Percentiles rank a stretch among this genome's conserved stretches.
Conservation (phyloP, 2,329 filamentous ascomycete genomes). For the Apiospora kogelbergensis region DNA sequence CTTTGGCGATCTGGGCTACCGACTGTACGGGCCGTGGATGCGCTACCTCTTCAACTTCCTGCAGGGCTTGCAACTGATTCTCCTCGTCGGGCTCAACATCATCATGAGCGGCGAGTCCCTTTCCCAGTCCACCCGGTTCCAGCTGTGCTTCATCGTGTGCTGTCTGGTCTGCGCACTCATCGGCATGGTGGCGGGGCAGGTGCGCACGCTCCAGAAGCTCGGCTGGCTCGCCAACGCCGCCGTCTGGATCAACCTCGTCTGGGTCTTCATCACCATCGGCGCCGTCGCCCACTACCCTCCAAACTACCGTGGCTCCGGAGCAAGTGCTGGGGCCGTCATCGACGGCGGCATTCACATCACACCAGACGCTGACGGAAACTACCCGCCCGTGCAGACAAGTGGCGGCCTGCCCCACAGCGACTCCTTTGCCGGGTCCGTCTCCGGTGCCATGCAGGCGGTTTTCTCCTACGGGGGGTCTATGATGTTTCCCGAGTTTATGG, state of each 20-base stretch:
- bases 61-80: slow-evolving; percentile 47
- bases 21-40: slow-evolving; percentile 43
- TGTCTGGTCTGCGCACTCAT: slow-evolving; percentile 48
- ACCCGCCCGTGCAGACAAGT: slow-evolving; percentile 23
- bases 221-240: slow-evolving; percentile 57
- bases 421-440: slow-evolving; percentile 54
- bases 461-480: slow-evolving; percentile 51
- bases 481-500: slow-evolving; percentile 58
- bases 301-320: slow-evolving; percentile 26
- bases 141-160: slow-evolving; percentile 54
- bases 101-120: slow-evolving; percentile 54
- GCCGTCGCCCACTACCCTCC: slow-evolving; percentile 25
- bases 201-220: slow-evolving; percentile 54
- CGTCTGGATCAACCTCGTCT: slow-evolving; percentile 55
- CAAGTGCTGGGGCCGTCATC: slow-evolving; percentile 31
- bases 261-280: slow-evolving; percentile 46
- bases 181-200: slow-evolving; percentile 54
- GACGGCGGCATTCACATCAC: not conserved
- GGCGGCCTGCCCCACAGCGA: slow-evolving; percentile 42
- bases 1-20: slow-evolving; percentile 50
- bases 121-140: slow-evolving; percentile 49
- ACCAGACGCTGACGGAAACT: not conserved
- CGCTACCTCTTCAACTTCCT: slow-evolving; percentile 48
- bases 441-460: not conserved
- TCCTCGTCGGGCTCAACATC: slow-evolving; percentile 53